Percentiles rank a stretch among this genome's conserved stretches.
These are phyloP conservation scores for Hippophae rhamnoides DNA, from an alignment of 306 rosid genomes.

Conservation along the genomic window DNA sequence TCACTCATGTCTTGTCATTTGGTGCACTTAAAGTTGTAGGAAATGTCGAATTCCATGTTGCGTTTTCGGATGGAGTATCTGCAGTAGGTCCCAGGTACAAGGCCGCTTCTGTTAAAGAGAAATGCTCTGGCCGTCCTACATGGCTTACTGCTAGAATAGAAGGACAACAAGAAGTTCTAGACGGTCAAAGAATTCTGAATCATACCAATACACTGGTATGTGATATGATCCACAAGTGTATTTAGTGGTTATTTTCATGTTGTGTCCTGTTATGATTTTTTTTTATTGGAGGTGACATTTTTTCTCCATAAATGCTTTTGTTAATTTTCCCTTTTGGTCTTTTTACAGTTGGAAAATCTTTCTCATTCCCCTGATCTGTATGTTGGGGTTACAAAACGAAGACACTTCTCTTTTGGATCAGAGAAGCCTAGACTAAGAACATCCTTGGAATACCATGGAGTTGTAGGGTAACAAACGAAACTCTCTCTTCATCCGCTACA, in stretches of 20 bases:
- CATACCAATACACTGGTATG: conserved; percentile 47
- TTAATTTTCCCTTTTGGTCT: conserved; percentile 6
- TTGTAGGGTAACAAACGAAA: conserved; percentile 45
- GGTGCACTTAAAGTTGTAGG: conserved; percentile 27
- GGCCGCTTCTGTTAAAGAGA: conserved; percentile 52
- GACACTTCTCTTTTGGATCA: conserved; percentile 39
- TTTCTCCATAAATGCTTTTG: conserved; percentile 12
- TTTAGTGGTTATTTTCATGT: conserved; percentile 3
- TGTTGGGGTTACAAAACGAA: conserved; percentile 57
- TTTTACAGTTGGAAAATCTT: conserved; percentile 48
- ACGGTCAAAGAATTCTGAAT: conserved; percentile 46
- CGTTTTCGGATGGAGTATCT: conserved; percentile 51
- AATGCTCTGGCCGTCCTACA: conserved; percentile 22
- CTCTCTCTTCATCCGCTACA: background rate
- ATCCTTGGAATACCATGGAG: conserved; percentile 49
- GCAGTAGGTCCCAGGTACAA: conserved; percentile 47
- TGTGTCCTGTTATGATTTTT: background rate
- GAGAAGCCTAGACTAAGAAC: conserved; percentile 44
- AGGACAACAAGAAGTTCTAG: conserved; percentile 47
- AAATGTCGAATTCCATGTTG: conserved; percentile 45
- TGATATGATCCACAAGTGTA: background rate
- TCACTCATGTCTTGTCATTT: background rate
- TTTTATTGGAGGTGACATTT: too few relatives aligned
- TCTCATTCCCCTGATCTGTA: conserved; percentile 51
- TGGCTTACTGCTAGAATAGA: conserved; percentile 72